Evolutionary conservation across 805 yeast genomes (phyloP).

Genomic region (Saccharomycopsis babjevae): DNA sequence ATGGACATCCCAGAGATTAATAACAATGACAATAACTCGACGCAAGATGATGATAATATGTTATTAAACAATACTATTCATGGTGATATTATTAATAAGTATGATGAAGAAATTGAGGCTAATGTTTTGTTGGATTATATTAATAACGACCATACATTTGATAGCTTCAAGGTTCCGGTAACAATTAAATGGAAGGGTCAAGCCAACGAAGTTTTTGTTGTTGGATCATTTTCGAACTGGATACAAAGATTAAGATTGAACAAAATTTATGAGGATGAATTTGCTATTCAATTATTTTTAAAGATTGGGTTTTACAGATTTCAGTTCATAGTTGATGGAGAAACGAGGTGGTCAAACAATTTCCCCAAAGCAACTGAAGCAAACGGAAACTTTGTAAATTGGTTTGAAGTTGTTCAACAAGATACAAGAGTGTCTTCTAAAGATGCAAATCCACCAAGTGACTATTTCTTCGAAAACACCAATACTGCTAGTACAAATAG

Average conservation of each 20-base stretch:
- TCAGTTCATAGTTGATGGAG: conserved; percentile 89
- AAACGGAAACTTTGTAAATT: conserved; percentile 91
- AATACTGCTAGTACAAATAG: neutral
- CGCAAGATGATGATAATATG: neutral
- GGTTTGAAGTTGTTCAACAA: conserved; percentile 51
- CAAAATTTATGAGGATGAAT: conserved; percentile 32
- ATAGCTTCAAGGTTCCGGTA: conserved; percentile 31
- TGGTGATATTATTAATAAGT: conserved; percentile 17
- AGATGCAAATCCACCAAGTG: neutral
- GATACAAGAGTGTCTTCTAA: neutral
- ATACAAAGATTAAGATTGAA: conserved; percentile 87
- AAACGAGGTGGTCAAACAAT: conserved; percentile 74
- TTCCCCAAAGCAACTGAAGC: conserved; percentile 95
- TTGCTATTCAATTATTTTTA: conserved; percentile 61
- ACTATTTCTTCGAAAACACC: conserved; percentile 20
- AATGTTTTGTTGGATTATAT: conserved; percentile 17
- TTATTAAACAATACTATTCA: conserved; percentile 14
- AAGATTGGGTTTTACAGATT: conserved; percentile 91
- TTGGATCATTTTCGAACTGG: conserved; percentile 98
- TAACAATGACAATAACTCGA: neutral
- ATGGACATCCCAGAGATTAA: neutral
- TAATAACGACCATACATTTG: conserved; percentile 8
- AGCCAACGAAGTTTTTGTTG: conserved; percentile 86
- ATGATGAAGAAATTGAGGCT: conserved; percentile 18
- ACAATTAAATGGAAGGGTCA: conserved; percentile 91